These are phyloP conservation scores for Agaricus sinodeliciosus DNA, from an alignment of 768 basidiomycete genomes.

Conservation along the genomic window DNA sequence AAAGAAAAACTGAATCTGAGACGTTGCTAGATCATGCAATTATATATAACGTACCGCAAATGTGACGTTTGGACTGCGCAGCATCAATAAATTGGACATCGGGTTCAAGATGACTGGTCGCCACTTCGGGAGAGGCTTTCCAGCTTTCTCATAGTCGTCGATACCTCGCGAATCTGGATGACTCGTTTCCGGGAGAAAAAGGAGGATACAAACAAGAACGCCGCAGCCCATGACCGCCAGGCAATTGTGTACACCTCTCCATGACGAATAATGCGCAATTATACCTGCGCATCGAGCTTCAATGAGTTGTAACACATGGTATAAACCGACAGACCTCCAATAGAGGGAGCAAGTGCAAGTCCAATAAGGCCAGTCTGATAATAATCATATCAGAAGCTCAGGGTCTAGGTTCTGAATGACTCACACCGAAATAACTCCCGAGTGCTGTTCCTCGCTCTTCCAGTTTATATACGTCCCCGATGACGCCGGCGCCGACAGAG, in stretches of 20 bases:
- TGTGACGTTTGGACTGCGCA: slow-evolving; percentile 51
- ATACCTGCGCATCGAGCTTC: slow-evolving; percentile 25
- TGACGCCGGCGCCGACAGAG: slow-evolving; percentile 52
- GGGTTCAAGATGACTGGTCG: slow-evolving; percentile 47
- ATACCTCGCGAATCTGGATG: slow-evolving; percentile 53
- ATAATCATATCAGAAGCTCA: not conserved
- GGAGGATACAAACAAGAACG: slow-evolving; percentile 30
- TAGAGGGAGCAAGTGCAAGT: slow-evolving; percentile 51
- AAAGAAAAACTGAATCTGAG: not conserved
- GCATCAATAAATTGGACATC: slow-evolving; percentile 34
- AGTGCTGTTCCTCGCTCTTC: slow-evolving; percentile 57
- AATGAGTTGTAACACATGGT: not conserved
- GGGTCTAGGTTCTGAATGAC: not conserved
- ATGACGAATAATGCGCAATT: slow-evolving; percentile 53
- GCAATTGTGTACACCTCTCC: slow-evolving; percentile 51
- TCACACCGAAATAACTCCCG: slow-evolving; percentile 51
- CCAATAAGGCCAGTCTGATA: slow-evolving; percentile 47
- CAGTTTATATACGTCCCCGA: slow-evolving; percentile 60
- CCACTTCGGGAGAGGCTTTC: slow-evolving; percentile 14
- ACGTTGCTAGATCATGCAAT: not conserved
- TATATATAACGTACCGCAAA: slow-evolving; percentile 37
- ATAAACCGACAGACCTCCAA: slow-evolving; percentile 34
- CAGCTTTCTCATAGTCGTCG: slow-evolving; percentile 30
- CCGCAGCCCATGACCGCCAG: slow-evolving; percentile 37
- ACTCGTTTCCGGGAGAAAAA: slow-evolving; percentile 59